phyloP scores from a whole-genome alignment of 805 yeast genomes.

The Lachancea waltii region DNA sequence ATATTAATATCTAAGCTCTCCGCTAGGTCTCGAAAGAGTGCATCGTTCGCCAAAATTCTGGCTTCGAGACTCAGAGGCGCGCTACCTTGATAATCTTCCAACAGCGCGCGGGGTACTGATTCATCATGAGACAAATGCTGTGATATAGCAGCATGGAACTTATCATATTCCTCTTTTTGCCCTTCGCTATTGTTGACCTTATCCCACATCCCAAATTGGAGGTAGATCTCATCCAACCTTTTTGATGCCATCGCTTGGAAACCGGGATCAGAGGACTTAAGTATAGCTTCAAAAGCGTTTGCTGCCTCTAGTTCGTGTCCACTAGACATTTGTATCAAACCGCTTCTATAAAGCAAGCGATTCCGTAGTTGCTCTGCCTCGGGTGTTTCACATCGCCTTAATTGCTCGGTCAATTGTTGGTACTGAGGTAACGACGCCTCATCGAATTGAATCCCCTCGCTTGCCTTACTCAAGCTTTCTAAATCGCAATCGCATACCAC shows the following conservation, averaged over 20 bases:
- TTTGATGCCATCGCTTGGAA: constrained; percentile 42
- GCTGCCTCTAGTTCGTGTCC: constrained; percentile 50
- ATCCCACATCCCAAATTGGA: constrained; percentile 47
- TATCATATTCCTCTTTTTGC: not conserved
- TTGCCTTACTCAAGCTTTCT: not conserved
- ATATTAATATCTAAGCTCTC: constrained; percentile 24
- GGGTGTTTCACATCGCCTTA: constrained; percentile 8
- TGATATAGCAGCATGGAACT: not conserved
- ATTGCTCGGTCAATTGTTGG: constrained; percentile 12
- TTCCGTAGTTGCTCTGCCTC: constrained; percentile 11
- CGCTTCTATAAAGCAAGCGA: constrained; percentile 50
- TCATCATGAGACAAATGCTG: constrained; percentile 11
- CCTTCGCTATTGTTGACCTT: constrained; percentile 24
- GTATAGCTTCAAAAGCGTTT: constrained; percentile 43
- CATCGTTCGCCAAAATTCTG: constrained; percentile 22
- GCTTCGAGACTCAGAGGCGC: constrained; percentile 37
- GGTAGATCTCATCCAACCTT: constrained; percentile 42
- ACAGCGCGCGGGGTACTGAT: not conserved
- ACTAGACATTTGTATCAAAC: constrained; percentile 52
- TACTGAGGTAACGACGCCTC: constrained; percentile 12
- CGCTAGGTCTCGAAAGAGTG: constrained; percentile 16
- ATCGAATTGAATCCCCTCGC: constrained; percentile 11
- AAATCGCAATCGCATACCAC: constrained; percentile 5
- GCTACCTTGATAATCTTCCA: not conserved
- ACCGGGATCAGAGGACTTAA: constrained; percentile 28